phyloP scores from a whole-genome alignment of 768 basidiomycete genomes.

The Dentipellis sp. region DNA sequence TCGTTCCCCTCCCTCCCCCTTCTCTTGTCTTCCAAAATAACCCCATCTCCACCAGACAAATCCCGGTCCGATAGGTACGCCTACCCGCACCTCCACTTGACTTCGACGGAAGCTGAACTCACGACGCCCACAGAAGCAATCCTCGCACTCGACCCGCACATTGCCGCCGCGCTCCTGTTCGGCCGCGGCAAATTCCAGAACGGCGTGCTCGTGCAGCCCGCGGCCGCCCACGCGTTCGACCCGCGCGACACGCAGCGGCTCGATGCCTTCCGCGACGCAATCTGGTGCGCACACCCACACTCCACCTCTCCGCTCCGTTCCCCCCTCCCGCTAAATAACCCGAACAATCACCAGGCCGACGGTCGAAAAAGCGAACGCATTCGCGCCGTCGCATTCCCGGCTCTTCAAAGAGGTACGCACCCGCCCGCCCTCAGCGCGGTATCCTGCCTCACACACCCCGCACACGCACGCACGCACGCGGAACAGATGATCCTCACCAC shows the following conservation, averaged over 20 bases:
- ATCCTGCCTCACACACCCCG: too few species aligned
- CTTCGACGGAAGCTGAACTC: too few species aligned
- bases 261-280: neutral
- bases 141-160: neutral
- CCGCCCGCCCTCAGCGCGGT: neutral
- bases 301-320: neutral
- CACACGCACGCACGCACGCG: too few species aligned
- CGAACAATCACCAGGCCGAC: constrained; percentile 22
- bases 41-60: neutral
- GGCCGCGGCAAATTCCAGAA: neutral
- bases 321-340: too few species aligned
- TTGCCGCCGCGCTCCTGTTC: neutral
- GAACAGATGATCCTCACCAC: constrained; percentile 40
- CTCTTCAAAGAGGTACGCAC: constrained; percentile 34
- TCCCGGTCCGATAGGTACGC: constrained; percentile 1
- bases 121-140: neutral
- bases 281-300: neutral
- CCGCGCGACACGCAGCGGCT: neutral
- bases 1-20: neutral
- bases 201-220: neutral
- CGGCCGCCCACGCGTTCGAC: neutral
- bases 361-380: constrained; percentile 30
- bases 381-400: constrained; percentile 34
- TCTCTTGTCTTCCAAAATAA: too few species aligned
- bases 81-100: neutral